phyloP scores from a whole-genome alignment of 495 filamentous ascomycete species.

The Xylaria curta region DNA sequence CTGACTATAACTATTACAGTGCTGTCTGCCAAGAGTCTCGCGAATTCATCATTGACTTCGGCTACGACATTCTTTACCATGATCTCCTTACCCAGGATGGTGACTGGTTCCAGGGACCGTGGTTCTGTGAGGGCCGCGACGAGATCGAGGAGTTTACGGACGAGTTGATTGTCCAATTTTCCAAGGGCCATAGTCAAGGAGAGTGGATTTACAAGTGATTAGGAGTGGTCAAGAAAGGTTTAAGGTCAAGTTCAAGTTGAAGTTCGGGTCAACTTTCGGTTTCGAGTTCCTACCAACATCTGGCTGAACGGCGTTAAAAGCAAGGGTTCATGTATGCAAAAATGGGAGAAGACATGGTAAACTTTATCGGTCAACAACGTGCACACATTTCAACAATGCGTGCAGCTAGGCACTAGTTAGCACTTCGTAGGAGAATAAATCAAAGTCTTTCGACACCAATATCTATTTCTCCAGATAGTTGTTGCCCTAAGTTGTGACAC shows the following conservation, averaged over 20 bases:
- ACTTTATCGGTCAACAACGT: neutral
- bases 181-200: neutral
- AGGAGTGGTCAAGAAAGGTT: neutral
- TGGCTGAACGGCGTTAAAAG: neutral
- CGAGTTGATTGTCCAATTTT: neutral
- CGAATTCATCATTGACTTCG: constrained; percentile 3
- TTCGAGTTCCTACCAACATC: neutral
- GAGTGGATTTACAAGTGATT: neutral
- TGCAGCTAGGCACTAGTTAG: neutral
- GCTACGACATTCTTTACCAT: neutral
- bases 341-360: neutral
- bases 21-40: neutral
- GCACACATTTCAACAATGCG: neutral
- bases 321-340: neutral
- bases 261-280: neutral
- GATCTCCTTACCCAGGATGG: no score
- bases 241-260: neutral
- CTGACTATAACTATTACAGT: neutral
- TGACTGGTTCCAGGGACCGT: neutral
- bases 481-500: neutral
- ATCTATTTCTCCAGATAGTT: neutral
- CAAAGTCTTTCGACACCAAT: neutral
- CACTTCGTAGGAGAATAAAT: neutral
- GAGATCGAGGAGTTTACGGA: neutral
- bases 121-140: neutral